Evolutionary conservation across 306 rosid genomes (phyloP).

Genomic region (Delonix regia): DNA sequence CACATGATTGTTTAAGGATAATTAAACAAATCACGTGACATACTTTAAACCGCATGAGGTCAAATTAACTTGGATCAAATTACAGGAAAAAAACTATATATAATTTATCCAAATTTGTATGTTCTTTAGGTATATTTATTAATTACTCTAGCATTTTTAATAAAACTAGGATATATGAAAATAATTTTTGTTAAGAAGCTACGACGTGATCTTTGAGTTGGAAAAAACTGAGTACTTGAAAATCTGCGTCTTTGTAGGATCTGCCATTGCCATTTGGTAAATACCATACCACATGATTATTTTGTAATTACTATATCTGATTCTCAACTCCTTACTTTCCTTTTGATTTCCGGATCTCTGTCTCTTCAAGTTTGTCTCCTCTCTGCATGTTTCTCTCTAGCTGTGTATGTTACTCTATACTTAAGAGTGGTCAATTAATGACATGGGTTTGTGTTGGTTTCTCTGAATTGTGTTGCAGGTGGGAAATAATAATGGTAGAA

Average conservation of each 20-base stretch:
- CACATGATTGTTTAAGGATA: not conserved
- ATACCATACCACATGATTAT: constrained; percentile 1
- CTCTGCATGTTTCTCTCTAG: not conserved
- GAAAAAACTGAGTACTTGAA: not conserved
- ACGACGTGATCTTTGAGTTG: too few relatives aligned
- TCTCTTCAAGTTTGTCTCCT: constrained; percentile 16
- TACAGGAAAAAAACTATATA: too few relatives aligned
- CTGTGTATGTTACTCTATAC: not conserved
- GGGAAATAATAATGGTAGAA: constrained; percentile 57
- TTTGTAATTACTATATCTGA: not conserved
- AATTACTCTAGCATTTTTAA: too few relatives aligned
- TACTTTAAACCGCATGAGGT: not conserved
- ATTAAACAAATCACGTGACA: not conserved
- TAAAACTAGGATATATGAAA: too few relatives aligned
- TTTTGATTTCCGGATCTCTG: not conserved
- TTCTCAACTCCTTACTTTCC: not conserved
- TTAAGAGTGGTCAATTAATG: not conserved
- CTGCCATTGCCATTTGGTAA: constrained; percentile 3
- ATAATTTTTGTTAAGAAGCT: too few relatives aligned
- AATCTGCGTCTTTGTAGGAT: constrained; percentile 1
- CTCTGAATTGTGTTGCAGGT: constrained; percentile 38
- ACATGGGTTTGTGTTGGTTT: not conserved
- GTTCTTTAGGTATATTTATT: too few relatives aligned
- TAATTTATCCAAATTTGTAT: too few relatives aligned
- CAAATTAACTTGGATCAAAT: too few relatives aligned